Conservation (phyloP, 306 rosid genomes). For the Boehmeria nivea region DNA sequence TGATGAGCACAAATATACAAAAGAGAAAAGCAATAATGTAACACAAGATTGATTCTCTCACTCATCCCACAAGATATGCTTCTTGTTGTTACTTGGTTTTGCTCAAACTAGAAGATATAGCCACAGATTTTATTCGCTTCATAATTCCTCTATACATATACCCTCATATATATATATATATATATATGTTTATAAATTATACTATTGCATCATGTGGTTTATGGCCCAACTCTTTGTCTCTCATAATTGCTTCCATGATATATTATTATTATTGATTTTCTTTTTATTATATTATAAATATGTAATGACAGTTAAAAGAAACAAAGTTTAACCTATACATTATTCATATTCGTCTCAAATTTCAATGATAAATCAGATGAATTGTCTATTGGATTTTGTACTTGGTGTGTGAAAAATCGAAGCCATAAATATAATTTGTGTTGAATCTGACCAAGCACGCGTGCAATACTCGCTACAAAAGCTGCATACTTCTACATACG, state of each 20-base stretch:
- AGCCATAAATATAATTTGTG: neutral
- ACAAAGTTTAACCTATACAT: no score
- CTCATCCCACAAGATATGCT: constrained; percentile 50
- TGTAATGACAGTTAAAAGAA: neutral
- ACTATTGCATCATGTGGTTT: neutral
- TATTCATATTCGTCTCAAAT: neutral
- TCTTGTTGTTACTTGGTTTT: constrained; percentile 21
- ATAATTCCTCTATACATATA: no score
- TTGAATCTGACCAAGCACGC: constrained; percentile 6
- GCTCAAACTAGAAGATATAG: constrained; percentile 15
- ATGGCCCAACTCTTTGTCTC: constrained; percentile 2
- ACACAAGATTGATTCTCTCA: constrained; percentile 40
- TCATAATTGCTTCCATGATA: neutral
- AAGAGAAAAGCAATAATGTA: neutral
- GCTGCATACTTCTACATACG: neutral
- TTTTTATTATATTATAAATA: no score
- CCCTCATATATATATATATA: neutral
- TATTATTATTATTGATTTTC: no score
- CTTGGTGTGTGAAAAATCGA: neutral
- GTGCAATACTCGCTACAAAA: neutral
- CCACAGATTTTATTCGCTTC: constrained; percentile 35
- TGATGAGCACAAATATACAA: neutral
- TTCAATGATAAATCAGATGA: neutral
- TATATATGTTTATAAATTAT: no score
- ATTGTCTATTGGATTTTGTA: neutral